Percentiles rank a stretch among this genome's conserved stretches.
phyloP scores from a whole-genome alignment of 805 yeast genomes.

The Candida succiphila region DNA sequence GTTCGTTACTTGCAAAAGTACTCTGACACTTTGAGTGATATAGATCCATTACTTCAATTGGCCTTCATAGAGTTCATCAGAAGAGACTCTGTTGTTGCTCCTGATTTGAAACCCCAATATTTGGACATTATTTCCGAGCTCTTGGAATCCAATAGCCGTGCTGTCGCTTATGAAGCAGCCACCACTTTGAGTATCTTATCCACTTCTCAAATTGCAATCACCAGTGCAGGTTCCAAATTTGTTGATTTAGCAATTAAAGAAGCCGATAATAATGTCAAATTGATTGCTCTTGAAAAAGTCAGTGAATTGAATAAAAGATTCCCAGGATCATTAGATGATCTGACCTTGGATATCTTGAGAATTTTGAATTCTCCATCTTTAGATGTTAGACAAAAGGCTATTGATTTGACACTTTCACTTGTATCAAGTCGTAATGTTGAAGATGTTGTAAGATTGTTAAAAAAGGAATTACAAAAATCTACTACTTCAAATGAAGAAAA shows the following conservation, averaged over 20 bases:
- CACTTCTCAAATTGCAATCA: slow-evolving; percentile 52
- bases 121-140: slow-evolving; percentile 63
- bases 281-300: slow-evolving; percentile 83
- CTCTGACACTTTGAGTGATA: slow-evolving; percentile 43
- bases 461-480: slow-evolving; percentile 79
- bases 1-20: slow-evolving; percentile 71
- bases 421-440: slow-evolving; percentile 85
- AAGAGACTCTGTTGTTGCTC: slow-evolving; percentile 58
- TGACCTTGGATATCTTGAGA: slow-evolving; percentile 77
- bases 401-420: slow-evolving; percentile 72
- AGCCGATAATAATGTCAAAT: slow-evolving; percentile 90
- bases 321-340: slow-evolving; percentile 78
- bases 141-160: slow-evolving; percentile 56
- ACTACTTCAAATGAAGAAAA: slow-evolving; percentile 68
- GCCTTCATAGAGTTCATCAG: slow-evolving; percentile 88
- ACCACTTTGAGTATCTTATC: slow-evolving; percentile 55
- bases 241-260: slow-evolving; percentile 85
- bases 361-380: slow-evolving; percentile 82
- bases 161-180: slow-evolving; percentile 89
- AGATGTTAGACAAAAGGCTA: slow-evolving; percentile 83
- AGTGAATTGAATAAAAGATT: slow-evolving; percentile 60
- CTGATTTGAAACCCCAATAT: slow-evolving; percentile 63
- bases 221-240: slow-evolving; percentile 76
- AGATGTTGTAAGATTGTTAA: slow-evolving; percentile 83
- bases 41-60: slow-evolving; percentile 81